These are phyloP conservation scores for Cadophora malorum DNA, from an alignment of 2,329 filamentous ascomycete species.

Conservation along the genomic window DNA sequence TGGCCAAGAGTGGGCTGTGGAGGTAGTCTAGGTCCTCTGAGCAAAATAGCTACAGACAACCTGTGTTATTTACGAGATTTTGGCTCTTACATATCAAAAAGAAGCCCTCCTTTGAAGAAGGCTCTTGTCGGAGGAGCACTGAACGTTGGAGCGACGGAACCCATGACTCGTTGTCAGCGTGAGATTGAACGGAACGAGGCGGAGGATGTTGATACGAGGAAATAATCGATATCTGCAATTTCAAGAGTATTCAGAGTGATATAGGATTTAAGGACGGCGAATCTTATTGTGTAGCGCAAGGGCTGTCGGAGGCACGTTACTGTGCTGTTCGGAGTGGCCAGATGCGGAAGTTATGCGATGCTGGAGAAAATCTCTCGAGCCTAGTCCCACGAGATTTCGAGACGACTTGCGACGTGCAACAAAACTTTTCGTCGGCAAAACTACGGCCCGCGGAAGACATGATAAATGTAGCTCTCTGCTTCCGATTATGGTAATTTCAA, in stretches of 20 bases:
- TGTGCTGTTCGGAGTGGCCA: constrained; percentile 32
- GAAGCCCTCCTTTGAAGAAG: constrained; percentile 38
- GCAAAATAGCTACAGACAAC: not conserved
- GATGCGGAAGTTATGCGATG: constrained; percentile 37
- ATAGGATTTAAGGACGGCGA: constrained; percentile 40
- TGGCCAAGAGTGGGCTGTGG: not conserved
- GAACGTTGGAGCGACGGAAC: constrained; percentile 34
- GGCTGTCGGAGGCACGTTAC: constrained; percentile 35
- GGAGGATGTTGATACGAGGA: constrained; percentile 6
- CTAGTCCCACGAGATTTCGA: constrained; percentile 18
- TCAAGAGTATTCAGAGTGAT: not conserved
- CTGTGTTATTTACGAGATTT: not conserved
- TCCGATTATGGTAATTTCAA: not conserved
- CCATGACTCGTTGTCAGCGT: constrained; percentile 34
- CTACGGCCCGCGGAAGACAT: not conserved
- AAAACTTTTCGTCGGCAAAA: constrained; percentile 26
- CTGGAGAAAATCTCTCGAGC: constrained; percentile 29
- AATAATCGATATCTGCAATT: constrained; percentile 9
- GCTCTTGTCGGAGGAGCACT: constrained; percentile 37
- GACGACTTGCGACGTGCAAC: constrained; percentile 32
- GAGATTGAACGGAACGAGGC: not conserved
- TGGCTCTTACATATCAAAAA: constrained; percentile 68
- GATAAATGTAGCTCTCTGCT: not conserved
- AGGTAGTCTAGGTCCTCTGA: not conserved
- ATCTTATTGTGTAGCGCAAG: constrained; percentile 19